Percentiles rank a stretch among this genome's conserved stretches.
phyloP scores from a whole-genome alignment of 2,329 filamentous ascomycete genomes.

The Paramyrothecium sp. region DNA sequence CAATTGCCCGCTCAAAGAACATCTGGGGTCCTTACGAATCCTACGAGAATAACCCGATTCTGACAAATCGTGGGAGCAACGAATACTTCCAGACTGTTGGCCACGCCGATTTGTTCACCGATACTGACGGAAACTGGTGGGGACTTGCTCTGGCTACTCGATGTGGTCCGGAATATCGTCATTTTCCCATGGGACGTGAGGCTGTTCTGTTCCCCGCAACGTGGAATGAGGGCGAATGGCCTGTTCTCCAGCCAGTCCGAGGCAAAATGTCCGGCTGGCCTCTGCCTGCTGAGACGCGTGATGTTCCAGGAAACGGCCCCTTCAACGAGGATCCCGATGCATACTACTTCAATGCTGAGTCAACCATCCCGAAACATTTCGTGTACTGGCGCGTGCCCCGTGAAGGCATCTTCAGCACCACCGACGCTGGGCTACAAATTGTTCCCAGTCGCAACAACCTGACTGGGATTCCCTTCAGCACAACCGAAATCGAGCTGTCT shows the following conservation, averaged over 20 bases:
- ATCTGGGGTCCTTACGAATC: constrained; percentile 35
- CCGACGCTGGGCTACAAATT: constrained; percentile 23
- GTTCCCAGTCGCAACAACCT: constrained; percentile 15
- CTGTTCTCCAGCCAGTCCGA: constrained; percentile 28
- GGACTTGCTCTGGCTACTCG: constrained; percentile 34
- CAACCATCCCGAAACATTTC: constrained; percentile 40
- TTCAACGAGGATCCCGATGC: constrained; percentile 33
- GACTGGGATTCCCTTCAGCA: constrained; percentile 7
- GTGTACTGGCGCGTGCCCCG: constrained; percentile 45
- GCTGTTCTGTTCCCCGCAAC: constrained; percentile 42
- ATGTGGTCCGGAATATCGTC: constrained; percentile 17
- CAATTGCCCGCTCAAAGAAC: constrained; percentile 29
- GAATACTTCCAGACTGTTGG: constrained; percentile 29
- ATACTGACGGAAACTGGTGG: constrained; percentile 43
- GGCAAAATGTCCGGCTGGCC: constrained; percentile 29
- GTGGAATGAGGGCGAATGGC: constrained; percentile 50
- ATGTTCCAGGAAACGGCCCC: constrained; percentile 31
- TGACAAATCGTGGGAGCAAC: constrained; percentile 27
- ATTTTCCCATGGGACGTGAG: constrained; percentile 45
- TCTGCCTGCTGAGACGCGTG: constrained; percentile 30
- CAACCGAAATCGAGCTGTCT: constrained; percentile 1
- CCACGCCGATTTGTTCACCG: constrained; percentile 30
- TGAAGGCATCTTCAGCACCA: constrained; percentile 33
- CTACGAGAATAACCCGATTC: constrained; percentile 33
- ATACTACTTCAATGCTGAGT: constrained; percentile 19